Evolutionary conservation across 768 basidiomycete species (phyloP), one percentile per base, ranked within the genome.

Genomic region (Hortiboletus flavorubellus): DNA sequence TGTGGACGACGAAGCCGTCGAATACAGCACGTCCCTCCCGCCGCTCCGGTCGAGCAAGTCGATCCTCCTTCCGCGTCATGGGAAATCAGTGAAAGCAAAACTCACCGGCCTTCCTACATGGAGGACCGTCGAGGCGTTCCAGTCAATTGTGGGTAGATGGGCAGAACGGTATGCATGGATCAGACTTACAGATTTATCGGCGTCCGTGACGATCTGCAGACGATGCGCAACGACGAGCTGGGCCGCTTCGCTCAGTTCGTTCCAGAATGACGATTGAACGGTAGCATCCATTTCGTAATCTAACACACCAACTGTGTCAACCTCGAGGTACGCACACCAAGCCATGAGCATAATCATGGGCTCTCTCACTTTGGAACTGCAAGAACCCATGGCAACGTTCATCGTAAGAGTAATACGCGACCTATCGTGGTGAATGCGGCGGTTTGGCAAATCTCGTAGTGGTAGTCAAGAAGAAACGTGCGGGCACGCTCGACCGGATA

Each of bases 161-260:
- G n/a, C 1, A n/a, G 3, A 15, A 12, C 15, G 18, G 11, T 7
- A 18, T 18, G 33, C 15, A 16, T 31, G 35, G 48, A 34, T 18
- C 21, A 6, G 7, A 60, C 70, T 45, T 54, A 84, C 74, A 43
- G 85, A 80, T 59, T 80, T 80, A 63, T 86, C 83, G 4, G 82
- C 80, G 49, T 84, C 83, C 73, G 83, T 82, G 56, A 85, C 80
- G 8, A 79, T 85, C 53, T 78, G 75, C 8, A 82, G 62, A 16
- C 84, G 76, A 64, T 85, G 83, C 1, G 84, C 84, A 38, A 86
- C 76, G 16, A 81, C 84, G 31, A 86, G 69, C 18, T 86, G 68
- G 0, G 84, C 37, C 26, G 5, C 26, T 26, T 26, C 26, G 26
- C 26, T 26, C 26, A 26, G 26, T 26, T 26, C 26, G 5, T 26